Conservation (phyloP, 2,329 filamentous ascomycete genomes). For the Xylaria digitata region DNA sequence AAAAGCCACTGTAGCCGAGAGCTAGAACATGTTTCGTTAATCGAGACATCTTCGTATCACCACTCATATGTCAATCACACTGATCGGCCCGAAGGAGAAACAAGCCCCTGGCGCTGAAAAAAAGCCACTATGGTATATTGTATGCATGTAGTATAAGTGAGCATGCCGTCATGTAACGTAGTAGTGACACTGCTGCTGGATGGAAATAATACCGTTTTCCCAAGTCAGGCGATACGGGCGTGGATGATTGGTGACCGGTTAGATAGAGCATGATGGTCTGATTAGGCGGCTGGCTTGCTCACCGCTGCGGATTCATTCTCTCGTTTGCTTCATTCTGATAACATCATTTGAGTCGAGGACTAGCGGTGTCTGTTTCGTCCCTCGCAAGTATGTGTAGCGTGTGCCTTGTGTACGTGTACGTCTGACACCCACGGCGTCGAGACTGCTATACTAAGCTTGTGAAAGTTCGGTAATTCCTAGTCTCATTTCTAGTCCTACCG, state of each 20-base stretch:
- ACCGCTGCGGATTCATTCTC: background rate
- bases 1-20: no score
- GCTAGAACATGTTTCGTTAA: no score
- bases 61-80: background rate
- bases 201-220: background rate
- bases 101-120: background rate
- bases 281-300: conserved; percentile 8
- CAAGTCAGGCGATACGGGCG: background rate
- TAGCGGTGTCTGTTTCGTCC: background rate
- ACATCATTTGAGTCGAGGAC: background rate
- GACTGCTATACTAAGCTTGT: background rate
- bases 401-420: conserved; percentile 1
- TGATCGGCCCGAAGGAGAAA: background rate
- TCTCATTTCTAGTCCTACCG: background rate
- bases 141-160: conserved; percentile 17
- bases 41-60: no score
- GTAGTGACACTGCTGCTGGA: conserved; percentile 1
- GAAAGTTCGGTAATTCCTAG: conserved; percentile 1
- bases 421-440: background rate
- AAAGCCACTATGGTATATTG: background rate
- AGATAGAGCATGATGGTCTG: background rate
- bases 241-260: conserved; percentile 1
- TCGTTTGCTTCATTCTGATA: background rate
- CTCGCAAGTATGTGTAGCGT: background rate
- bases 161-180: conserved; percentile 19